Evolutionary conservation across 2,329 filamentous ascomycete species (phyloP), one percentile per base, ranked within the genome.

Genomic region (Monosporascus sp.): DNA sequence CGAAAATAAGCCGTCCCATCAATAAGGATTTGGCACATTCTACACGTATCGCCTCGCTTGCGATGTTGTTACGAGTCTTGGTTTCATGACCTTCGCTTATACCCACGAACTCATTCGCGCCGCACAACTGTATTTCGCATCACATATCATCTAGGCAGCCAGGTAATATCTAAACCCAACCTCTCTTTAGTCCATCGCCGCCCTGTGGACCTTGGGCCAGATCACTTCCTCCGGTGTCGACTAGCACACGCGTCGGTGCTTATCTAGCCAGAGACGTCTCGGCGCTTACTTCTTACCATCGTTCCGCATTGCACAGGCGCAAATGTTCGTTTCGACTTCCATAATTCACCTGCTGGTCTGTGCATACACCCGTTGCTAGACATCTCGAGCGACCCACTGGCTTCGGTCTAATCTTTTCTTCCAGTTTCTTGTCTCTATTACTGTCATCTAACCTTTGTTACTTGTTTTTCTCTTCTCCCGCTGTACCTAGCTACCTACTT

Each of bases 1-100:
- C 47, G 79, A 80, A 38, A 63, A 65, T 39, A 59, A 64, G 24
- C 55, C 52, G 37, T 37, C 53, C 18, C 57, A 52, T 24, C 52
- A 52, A 44, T 63, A 27, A 52, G 22, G 20, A n/a, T 37, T 31
- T 57, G 44, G 39, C 38, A 31, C 50, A 41, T 49, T 25, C 52
- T n/a, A 11, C 38, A 20, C 38, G 17, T 18, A 8, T 47, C 49
- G 14, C 49, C 49, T 20, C 48, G 27, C 52, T 62, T 56, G 58
- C 54, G 59, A 61, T 54, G 43, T 47, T 52, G 54, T 57, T 60
- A 62, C 51, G 57, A 62, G 53, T 58, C 52, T 43, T 54, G 55
- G n/a, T 44, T 55, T 60, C 55, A 63, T 52, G 59, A 55, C 61
- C 50, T 52, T 62, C 58, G 52, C 55, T 60, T 58, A 63, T 62